Evolutionary conservation across 2,329 filamentous ascomycete genomes (phyloP).

Genomic region (Aspergillus hortae): DNA sequence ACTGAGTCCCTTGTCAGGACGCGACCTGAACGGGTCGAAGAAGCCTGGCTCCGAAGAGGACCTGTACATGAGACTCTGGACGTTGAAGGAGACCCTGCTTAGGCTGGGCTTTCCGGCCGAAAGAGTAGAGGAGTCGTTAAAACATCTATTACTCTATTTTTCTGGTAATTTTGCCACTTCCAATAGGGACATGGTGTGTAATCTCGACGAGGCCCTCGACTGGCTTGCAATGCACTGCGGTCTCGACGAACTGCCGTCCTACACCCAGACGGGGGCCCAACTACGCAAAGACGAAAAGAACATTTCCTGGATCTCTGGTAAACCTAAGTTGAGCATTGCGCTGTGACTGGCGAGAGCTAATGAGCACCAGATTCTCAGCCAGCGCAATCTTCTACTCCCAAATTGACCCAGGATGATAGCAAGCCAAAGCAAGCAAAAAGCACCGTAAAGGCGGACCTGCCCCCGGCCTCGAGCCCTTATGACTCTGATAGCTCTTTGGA

Average conservation of each 20-base stretch:
- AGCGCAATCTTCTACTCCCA: slow-evolving; percentile 24
- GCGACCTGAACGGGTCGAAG: slow-evolving; percentile 26
- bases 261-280: slow-evolving; percentile 50
- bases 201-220: slow-evolving; percentile 80
- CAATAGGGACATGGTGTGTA: slow-evolving; percentile 70
- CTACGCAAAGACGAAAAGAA: slow-evolving; percentile 29
- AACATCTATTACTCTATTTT: slow-evolving; percentile 64
- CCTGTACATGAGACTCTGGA: slow-evolving; percentile 76
- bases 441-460: slow-evolving; percentile 22
- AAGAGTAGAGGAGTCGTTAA: slow-evolving; percentile 62
- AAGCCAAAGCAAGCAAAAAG: slow-evolving; percentile 24
- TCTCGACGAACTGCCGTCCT: slow-evolving; percentile 66
- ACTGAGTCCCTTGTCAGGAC: slow-evolving; percentile 28
- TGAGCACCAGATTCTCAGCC: slow-evolving; percentile 26
- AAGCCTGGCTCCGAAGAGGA: slow-evolving; percentile 67
- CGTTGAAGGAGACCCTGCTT: slow-evolving; percentile 68
- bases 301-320: slow-evolving; percentile 37
- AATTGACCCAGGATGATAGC: slow-evolving; percentile 18
- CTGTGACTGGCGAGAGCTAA: slow-evolving; percentile 22
- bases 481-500: slow-evolving; percentile 65
- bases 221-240: slow-evolving; percentile 81
- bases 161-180: slow-evolving; percentile 54
- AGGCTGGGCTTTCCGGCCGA: slow-evolving; percentile 65
- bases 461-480: slow-evolving; percentile 25
- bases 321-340: slow-evolving; percentile 13